Percentiles rank a stretch among this genome's conserved stretches.
phyloP scores from a whole-genome alignment of 2,329 filamentous ascomycete species.

The Nemania serpens region DNA sequence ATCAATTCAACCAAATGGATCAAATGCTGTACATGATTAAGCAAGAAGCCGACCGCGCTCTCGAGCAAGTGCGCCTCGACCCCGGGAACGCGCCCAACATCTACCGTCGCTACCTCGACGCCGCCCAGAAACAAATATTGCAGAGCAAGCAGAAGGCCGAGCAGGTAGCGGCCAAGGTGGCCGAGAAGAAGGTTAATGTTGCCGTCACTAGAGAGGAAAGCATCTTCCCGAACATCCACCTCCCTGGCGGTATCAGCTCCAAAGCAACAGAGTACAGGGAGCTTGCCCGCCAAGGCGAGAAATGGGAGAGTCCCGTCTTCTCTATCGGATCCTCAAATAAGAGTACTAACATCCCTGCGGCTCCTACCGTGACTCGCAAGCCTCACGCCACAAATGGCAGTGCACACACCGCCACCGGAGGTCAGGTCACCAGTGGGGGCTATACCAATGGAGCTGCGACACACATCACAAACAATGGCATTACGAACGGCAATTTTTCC shows the following conservation, averaged over 20 bases:
- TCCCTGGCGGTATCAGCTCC: slow-evolving; percentile 86
- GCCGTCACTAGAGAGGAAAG: slow-evolving; percentile 87
- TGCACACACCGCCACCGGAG: slow-evolving; percentile 22
- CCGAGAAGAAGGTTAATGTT: slow-evolving; percentile 79
- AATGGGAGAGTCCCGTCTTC: slow-evolving; percentile 95
- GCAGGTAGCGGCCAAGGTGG: slow-evolving; percentile 57
- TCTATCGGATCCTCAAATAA: slow-evolving; percentile 77
- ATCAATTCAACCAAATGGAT: slow-evolving; percentile 79
- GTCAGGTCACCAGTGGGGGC: slow-evolving; percentile 22
- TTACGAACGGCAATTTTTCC: slow-evolving; percentile 17
- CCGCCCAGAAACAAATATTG: slow-evolving; percentile 73
- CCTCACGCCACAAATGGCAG: slow-evolving; percentile 37
- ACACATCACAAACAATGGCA: neutral
- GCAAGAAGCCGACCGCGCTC: slow-evolving; percentile 76
- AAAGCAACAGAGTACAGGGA: slow-evolving; percentile 96
- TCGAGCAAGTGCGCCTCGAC: slow-evolving; percentile 67
- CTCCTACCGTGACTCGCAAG: slow-evolving; percentile 57
- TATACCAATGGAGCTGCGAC: slow-evolving; percentile 21
- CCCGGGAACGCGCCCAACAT: slow-evolving; percentile 79
- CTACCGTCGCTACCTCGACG: slow-evolving; percentile 81
- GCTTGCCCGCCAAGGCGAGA: slow-evolving; percentile 82
- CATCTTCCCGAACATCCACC: slow-evolving; percentile 82
- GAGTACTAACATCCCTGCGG: slow-evolving; percentile 71
- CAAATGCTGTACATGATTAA: slow-evolving; percentile 75
- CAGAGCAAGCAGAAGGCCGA: slow-evolving; percentile 70